Evolutionary conservation across 2,329 filamentous ascomycete genomes (phyloP).

Genomic region (Sordariomycetes sp.): DNA sequence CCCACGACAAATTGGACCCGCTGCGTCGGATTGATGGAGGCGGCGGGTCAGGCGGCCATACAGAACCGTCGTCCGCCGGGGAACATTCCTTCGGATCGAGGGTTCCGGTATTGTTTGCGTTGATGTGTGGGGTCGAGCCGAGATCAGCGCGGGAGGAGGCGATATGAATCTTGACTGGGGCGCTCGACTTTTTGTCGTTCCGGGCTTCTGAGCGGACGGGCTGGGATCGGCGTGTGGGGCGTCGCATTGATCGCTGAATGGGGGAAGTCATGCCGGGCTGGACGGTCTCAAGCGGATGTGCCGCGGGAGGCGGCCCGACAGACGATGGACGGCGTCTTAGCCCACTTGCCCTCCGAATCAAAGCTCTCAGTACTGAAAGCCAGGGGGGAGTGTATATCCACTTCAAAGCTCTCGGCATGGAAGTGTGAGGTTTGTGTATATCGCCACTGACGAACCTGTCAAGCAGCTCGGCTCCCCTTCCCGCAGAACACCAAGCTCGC

Average conservation of each 20-base stretch:
- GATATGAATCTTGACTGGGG: background rate
- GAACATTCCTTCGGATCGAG: background rate
- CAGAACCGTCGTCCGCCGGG: background rate
- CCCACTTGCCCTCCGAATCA: no score
- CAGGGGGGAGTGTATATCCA: background rate
- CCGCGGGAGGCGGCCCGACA: background rate
- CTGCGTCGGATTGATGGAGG: background rate
- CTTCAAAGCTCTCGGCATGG: no score
- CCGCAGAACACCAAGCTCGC: no score
- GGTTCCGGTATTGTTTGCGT: background rate
- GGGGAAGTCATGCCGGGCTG: conserved; percentile 1
- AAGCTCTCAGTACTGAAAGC: no score
- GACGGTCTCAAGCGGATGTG: background rate
- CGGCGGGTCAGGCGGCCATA: no score
- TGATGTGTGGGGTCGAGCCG: background rate
- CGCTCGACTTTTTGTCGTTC: background rate
- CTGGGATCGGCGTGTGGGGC: background rate
- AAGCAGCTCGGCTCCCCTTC: no score
- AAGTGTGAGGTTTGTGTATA: no score
- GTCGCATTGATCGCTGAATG: conserved; percentile 2
- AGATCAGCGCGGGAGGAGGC: background rate
- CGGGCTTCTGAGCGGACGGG: background rate
- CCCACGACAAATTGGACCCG: background rate
- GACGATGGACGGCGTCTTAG: background rate
- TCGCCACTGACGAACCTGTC: no score